phyloP scores from a whole-genome alignment of 2,329 filamentous ascomycete species.

The Colletotrichum orbiculare region DNA sequence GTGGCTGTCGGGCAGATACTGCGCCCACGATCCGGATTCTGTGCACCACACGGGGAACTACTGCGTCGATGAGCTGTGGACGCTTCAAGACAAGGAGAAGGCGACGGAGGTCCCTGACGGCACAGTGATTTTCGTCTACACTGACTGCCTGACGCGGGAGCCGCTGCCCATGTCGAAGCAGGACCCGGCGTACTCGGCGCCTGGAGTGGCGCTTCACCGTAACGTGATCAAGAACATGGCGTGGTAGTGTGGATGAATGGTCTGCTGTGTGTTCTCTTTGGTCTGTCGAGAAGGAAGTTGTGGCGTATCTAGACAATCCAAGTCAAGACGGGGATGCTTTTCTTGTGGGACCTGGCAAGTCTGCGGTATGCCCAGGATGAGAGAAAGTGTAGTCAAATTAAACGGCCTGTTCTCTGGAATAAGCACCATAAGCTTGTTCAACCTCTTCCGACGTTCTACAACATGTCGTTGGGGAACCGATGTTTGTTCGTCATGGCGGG shows the following conservation, averaged over 20 bases:
- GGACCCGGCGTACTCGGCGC: conserved; percentile 33
- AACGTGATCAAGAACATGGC: background rate
- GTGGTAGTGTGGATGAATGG: no score
- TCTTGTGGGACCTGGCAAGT: no score
- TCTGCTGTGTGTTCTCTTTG: no score
- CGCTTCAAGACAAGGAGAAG: background rate
- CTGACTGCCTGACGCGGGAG: conserved; percentile 37
- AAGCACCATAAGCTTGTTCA: no score
- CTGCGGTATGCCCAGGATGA: no score
- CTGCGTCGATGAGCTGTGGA: conserved; percentile 20
- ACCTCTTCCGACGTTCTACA: no score
- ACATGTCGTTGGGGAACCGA: no score
- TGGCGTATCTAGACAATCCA: no score
- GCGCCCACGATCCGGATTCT: background rate
- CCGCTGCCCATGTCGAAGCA: conserved; percentile 36
- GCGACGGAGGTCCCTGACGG: conserved; percentile 24
- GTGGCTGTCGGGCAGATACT: background rate
- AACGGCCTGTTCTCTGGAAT: background rate
- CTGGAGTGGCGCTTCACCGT: conserved; percentile 32
- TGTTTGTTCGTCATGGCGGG: no score
- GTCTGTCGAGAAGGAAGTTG: no score
- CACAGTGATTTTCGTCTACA: conserved; percentile 34
- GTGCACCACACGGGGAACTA: background rate
- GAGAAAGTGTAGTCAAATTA: background rate
- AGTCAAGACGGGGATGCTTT: no score